Base-by-base conservation (phyloP, 192 early-diverging fungal genomes). In the Coemansia sp. region DNA sequence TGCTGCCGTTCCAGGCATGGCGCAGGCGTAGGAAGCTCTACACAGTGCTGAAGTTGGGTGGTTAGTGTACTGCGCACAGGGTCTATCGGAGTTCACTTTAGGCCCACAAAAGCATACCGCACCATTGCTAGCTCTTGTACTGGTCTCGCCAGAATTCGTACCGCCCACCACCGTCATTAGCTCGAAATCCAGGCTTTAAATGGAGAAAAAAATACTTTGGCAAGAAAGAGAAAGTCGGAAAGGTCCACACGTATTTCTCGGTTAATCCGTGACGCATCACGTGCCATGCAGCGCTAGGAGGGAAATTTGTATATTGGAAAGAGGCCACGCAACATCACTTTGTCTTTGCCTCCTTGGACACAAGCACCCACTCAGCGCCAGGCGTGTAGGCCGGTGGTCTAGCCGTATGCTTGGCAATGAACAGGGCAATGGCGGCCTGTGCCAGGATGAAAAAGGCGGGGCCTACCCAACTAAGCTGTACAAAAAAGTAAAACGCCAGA, bases 381-480 rank as follows among this genome's bases (percentile, higher is more conserved):
- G 60, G 61, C 9, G 71, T 68, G 36, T 79, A 79, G 38, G 18
- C 35, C 10, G 77, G 77, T 10, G 77, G 77, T 9, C 68, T 39
- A 10, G 58, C 39, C 1, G 70, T 76, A 57, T 68, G 52, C 18
- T 61, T 62, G 14, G 64, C 62, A 36, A 81, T 69, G 37, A 76
- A 81, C 55, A 81, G n/a, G 11, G 78, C 78, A 60, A 70, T 61
- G 4, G 74, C 78, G 1, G 78, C 73, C 68, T 76, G 78, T 0
- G 78, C 73, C 52, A 81, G 26, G 20, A 81, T 65, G 23, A 64
- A 81, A 45, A 81, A 81, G 18, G 74, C 74, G 33, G 78, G 73
- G 11, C 78, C 78, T 6, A 81, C 45, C 78, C 78, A 81, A 64
- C 73, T 75, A 62, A 81, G 38, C 57, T 81, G 73, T 4, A 76